Evolutionary conservation across 441 rosid species (phyloP).

Genomic region (Populus hybrid): DNA sequence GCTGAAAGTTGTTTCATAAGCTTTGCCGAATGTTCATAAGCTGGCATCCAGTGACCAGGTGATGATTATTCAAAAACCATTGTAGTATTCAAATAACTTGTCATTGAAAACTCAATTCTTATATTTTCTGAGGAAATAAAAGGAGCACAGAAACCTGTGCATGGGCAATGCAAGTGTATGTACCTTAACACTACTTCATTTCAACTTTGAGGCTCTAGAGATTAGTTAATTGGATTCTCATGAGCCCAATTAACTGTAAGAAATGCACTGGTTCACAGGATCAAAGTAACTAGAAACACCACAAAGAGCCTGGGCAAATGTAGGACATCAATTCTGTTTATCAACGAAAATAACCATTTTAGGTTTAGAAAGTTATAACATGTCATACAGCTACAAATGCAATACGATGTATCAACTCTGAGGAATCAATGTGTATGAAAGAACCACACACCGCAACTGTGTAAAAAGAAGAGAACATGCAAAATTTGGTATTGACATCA

Average conservation of each 20-base stretch:
- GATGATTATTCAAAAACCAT: no score
- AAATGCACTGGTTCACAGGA: background rate
- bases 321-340: background rate
- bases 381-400: background rate
- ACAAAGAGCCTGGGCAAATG: background rate
- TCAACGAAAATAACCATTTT: background rate
- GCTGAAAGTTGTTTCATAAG: no score
- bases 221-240: no score
- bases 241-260: background rate
- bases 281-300: background rate
- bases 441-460: background rate
- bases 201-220: background rate
- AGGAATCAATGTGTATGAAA: background rate
- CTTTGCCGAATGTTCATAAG: no score
- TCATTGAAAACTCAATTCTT: no score
- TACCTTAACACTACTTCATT: no score
- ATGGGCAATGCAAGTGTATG: background rate
- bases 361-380: background rate
- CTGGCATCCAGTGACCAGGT: no score
- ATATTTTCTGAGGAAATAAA: background rate
- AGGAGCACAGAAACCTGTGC: background rate
- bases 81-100: no score
- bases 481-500: background rate
- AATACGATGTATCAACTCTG: no score
- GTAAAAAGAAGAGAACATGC: background rate